phyloP scores from a whole-genome alignment of 2,329 filamentous ascomycete species.

The Apiospora kogelbergensis region DNA sequence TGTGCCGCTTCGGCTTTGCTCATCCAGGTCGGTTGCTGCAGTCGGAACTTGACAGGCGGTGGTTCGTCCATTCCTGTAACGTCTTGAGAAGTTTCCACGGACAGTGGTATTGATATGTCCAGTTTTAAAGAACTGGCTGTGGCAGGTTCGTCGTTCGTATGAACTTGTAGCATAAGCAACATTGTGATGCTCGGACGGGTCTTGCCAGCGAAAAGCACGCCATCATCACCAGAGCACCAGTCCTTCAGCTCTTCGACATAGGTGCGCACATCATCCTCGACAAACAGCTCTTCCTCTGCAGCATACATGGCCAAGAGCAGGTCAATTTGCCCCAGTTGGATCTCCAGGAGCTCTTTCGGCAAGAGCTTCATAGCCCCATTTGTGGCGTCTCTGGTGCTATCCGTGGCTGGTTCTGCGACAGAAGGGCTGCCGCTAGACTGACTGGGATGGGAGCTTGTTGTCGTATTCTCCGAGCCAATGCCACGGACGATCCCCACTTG shows the following conservation, averaged over 20 bases:
- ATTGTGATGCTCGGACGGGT: constrained; percentile 18
- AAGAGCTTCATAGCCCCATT: constrained; percentile 21
- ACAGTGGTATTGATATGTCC: constrained; percentile 35
- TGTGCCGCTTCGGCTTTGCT: constrained; percentile 45
- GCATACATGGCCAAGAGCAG: constrained; percentile 55
- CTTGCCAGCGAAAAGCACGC: background rate
- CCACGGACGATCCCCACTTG: background rate
- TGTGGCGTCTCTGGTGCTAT: background rate
- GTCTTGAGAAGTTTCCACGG: constrained; percentile 8
- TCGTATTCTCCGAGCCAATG: background rate
- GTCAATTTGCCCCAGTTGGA: constrained; percentile 49
- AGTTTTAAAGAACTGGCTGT: constrained; percentile 28
- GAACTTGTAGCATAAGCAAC: constrained; percentile 26
- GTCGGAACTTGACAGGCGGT: constrained; percentile 39
- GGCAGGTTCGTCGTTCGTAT: constrained; percentile 11
- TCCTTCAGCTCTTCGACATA: constrained; percentile 13
- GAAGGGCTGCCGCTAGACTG: background rate
- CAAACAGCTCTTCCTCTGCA: constrained; percentile 32
- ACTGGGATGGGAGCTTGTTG: background rate
- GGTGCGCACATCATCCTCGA: constrained; percentile 23
- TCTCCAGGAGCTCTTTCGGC: constrained; percentile 44
- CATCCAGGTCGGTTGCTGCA: constrained; percentile 53
- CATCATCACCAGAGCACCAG: constrained; percentile 12
- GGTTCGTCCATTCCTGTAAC: constrained; percentile 30
- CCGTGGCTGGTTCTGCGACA: background rate